phyloP scores from a whole-genome alignment of 2,329 filamentous ascomycete species.

The Hymenoscyphus infarciens region DNA sequence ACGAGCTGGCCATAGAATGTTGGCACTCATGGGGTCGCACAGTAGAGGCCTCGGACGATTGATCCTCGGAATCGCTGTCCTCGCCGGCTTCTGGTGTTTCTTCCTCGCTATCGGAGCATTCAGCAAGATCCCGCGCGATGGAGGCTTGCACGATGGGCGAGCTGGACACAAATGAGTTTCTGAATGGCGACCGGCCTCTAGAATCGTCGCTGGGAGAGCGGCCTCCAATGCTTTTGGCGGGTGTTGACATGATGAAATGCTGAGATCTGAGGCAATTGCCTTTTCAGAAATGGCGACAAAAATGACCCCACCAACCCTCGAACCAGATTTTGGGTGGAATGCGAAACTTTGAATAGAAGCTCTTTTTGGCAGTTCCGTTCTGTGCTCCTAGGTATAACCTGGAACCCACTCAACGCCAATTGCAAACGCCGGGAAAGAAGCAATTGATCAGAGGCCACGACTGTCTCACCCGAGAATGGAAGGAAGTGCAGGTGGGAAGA shows the following conservation, averaged over 20 bases:
- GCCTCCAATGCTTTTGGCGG: conserved; percentile 25
- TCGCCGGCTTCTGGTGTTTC: conserved; percentile 40
- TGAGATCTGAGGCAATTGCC: conserved; percentile 3
- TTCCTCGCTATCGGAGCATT: conserved; percentile 56
- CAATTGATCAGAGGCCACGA: background rate
- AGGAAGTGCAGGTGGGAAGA: too few species aligned
- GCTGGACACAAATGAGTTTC: conserved; percentile 49
- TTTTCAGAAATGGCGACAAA: background rate
- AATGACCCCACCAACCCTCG: conserved; percentile 4
- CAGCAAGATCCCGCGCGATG: conserved; percentile 63
- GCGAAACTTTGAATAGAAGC: background rate
- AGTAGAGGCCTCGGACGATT: conserved; percentile 38
- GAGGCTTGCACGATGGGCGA: conserved; percentile 66
- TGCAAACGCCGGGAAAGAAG: background rate
- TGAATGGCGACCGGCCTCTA: conserved; percentile 35
- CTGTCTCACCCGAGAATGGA: too few species aligned
- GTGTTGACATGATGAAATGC: conserved; percentile 28
- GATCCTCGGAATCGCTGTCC: conserved; percentile 39
- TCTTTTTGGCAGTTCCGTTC: background rate
- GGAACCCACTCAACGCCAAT: background rate
- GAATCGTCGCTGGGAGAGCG: conserved; percentile 19
- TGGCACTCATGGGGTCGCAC: conserved; percentile 35
- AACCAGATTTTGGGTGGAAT: background rate
- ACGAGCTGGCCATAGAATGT: conserved; percentile 59
- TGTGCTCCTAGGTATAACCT: too few species aligned